Evolutionary conservation across 768 basidiomycete species (phyloP).

Genomic region (Rubroboletus pulcherrimus): DNA sequence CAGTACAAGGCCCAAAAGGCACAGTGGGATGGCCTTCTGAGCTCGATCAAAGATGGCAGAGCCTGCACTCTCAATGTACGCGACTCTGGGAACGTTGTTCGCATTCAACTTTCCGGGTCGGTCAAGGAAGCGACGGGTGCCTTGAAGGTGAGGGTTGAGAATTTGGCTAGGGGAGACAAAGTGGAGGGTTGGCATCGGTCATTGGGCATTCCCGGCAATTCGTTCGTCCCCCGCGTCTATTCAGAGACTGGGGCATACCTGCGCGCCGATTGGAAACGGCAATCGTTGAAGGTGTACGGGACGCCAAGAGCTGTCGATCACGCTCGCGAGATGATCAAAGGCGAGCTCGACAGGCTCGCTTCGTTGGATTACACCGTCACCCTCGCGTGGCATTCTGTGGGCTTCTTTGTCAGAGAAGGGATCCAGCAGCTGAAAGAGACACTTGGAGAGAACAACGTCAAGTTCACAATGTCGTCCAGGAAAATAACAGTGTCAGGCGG

Average conservation of each 20-base stretch:
- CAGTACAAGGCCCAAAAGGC: conserved; percentile 51
- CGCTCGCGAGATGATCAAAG: conserved; percentile 43
- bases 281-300: conserved; percentile 46
- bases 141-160: conserved; percentile 59
- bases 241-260: conserved; percentile 40
- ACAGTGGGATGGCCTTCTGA: conserved; percentile 45
- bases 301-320: conserved; percentile 34
- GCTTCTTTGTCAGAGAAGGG: conserved; percentile 51
- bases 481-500: conserved; percentile 52
- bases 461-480: conserved; percentile 38
- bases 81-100: conserved; percentile 25
- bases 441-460: conserved; percentile 52
- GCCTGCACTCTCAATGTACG: conserved; percentile 34
- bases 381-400: conserved; percentile 38
- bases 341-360: conserved; percentile 46
- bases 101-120: conserved; percentile 46
- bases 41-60: conserved; percentile 34
- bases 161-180: conserved; percentile 47
- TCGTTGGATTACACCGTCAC: conserved; percentile 39
- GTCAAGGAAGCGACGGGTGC: conserved; percentile 52
- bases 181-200: conserved; percentile 51
- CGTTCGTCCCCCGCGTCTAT: conserved; percentile 36
- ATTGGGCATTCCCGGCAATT: conserved; percentile 26
- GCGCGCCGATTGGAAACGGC: conserved; percentile 43
- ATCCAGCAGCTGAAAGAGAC: conserved; percentile 48